Percentiles rank a stretch among this genome's conserved stretches.
phyloP scores from a whole-genome alignment of 2,329 filamentous ascomycete genomes.

The Chrysoporthe deuterocubensis region DNA sequence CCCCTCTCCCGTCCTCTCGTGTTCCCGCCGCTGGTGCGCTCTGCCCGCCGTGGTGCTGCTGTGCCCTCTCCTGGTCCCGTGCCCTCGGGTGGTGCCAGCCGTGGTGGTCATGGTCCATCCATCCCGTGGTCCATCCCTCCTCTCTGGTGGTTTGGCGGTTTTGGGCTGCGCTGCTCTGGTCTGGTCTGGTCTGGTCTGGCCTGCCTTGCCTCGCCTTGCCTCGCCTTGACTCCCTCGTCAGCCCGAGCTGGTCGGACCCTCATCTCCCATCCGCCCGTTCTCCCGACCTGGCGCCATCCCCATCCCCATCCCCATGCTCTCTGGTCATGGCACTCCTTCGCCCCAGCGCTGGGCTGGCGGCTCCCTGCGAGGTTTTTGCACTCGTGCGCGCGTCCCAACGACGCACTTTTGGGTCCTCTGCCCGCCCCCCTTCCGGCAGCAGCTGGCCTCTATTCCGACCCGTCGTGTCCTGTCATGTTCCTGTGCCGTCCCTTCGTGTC shows the following conservation, averaged over 20 bases:
- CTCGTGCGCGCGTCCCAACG: neutral
- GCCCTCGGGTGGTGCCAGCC: neutral
- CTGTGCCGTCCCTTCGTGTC: slow-evolving; percentile 2
- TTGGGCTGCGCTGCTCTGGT: slow-evolving; percentile 14
- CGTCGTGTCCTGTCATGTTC: neutral
- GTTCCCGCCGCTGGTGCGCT: neutral
- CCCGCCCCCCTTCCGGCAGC: neutral
- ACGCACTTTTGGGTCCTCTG: neutral
- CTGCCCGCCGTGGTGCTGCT: neutral
- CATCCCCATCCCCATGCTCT: neutral
- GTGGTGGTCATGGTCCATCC: neutral
- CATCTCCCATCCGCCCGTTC: neutral
- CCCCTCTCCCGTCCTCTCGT: neutral
- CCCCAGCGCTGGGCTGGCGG: neutral
- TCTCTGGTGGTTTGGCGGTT: slow-evolving; percentile 22
- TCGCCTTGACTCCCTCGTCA: neutral
- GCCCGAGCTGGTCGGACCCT: neutral
- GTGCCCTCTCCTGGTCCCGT: neutral
- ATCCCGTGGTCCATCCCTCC: slow-evolving; percentile 2
- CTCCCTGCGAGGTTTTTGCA: neutral
- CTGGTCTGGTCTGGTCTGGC: neutral
- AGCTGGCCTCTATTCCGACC: slow-evolving; percentile 1
- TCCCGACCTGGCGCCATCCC: neutral
- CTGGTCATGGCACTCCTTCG: neutral
- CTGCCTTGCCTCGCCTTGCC: slow-evolving; percentile 2